Evolutionary conservation across 2,329 filamentous ascomycete species (phyloP).

Genomic region (Lasiodiplodia theobromae): DNA sequence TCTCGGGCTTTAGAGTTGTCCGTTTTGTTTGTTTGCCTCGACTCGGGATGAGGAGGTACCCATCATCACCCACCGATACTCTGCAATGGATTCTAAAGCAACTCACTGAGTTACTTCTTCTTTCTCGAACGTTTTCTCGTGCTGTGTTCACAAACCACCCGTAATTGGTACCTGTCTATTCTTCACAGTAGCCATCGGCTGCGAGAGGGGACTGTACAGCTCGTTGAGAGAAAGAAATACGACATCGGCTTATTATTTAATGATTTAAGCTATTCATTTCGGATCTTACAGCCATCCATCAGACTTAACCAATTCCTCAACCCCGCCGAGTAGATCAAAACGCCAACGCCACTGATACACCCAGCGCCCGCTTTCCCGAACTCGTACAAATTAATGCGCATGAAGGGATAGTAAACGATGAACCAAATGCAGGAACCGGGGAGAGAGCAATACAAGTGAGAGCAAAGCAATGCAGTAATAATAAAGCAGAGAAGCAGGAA

Average conservation of each 20-base stretch:
- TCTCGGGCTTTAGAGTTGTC: not conserved
- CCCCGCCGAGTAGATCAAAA: not conserved
- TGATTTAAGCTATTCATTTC: not conserved
- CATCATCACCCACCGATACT: no score
- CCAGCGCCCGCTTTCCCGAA: not conserved
- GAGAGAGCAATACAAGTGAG: not conserved
- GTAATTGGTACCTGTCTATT: no score
- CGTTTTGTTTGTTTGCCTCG: not conserved
- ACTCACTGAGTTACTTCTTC: no score
- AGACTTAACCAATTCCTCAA: not conserved
- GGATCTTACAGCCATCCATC: not conserved
- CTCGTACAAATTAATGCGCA: constrained; percentile 1
- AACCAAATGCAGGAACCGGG: not conserved
- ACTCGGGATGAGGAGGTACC: no score
- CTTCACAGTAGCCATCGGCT: no score
- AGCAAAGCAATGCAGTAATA: not conserved
- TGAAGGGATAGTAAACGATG: not conserved
- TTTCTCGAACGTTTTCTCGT: no score
- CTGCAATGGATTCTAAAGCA: no score
- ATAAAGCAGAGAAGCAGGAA: constrained; percentile 10
- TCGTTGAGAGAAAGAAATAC: not conserved
- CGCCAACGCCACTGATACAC: not conserved
- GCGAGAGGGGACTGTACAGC: no score
- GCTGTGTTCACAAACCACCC: no score
- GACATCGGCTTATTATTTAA: not conserved